Evolutionary conservation across 2,329 filamentous ascomycete genomes (phyloP), one percentile per base, ranked within the genome.

Genomic region (Colletotrichum musicola): DNA sequence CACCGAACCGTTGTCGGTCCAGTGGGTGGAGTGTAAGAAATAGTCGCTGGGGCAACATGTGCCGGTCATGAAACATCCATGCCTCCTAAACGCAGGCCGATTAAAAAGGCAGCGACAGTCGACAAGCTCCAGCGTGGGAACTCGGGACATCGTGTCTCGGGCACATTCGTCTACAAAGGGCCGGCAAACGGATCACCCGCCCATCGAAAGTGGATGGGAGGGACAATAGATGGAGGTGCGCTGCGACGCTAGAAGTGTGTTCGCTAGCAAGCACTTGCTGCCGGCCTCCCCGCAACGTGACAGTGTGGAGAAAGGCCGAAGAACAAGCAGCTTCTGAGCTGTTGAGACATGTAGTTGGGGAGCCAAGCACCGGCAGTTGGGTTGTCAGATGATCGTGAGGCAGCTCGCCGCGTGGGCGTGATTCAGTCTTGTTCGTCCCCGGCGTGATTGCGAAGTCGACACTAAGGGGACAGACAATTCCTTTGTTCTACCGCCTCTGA

Each of bases 81-180:
- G 22, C 22, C 22, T 25, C 22, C 22, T 25, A 25, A 25, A 25
- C 22, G 22, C 22, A 25, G 22, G 22, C 22, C 38, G 13, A 40
- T 40, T 10, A 40, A 14, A 40, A 2, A 40, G 10, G 6, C 51
- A 44, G 38, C 14, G 40, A 46, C 20, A 18, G 49, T 30, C 58
- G 50, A 6, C n/a, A 46, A 13, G 18, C 22, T 5, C 22, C 22
- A 25, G 22, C 4, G 22, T 22, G 22, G 4, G 12, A 54, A 64
- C 58, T 61, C 27, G 64, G 64, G 64, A 61, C 51, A 59, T 16
- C 58, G 16, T 59, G 60, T 59, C 61, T 54, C 49, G 54, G 54
- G 47, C 53, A 27, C 22, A 40, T 40, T 50, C 20, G 53, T 53
- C 16, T 22, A 16, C 16, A 55, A 53, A 47, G 38, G 47, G 18